Evolutionary conservation across 148 eudicot species (phyloP).

Genomic region (Rhododendron mucronatum): DNA sequence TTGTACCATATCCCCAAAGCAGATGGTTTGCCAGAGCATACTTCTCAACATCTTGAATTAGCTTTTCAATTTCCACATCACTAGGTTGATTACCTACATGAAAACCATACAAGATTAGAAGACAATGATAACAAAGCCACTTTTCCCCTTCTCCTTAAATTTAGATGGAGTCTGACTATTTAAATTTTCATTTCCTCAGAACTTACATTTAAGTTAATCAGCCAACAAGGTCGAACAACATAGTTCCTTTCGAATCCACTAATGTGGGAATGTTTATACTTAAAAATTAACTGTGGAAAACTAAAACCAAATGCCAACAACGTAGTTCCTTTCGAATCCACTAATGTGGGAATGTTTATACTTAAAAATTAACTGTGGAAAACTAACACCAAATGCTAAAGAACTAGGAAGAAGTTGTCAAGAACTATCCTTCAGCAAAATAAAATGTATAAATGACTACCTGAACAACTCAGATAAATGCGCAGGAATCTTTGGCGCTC

Average conservation of each 20-base stretch:
- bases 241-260: neutral
- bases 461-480: constrained; percentile 63
- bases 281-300: neutral
- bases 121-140: neutral
- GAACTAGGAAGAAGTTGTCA: neutral
- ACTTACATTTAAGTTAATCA: neutral
- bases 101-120: constrained; percentile 3
- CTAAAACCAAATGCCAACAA: neutral
- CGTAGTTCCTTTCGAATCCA: neutral
- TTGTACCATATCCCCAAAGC: constrained; percentile 79
- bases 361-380: neutral
- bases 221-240: neutral
- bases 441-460: constrained; percentile 22
- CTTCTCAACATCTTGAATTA: constrained; percentile 71
- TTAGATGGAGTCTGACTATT: neutral
- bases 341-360: neutral
- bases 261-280: neutral
- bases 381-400: neutral
- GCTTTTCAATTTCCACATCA: constrained; percentile 40
- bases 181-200: neutral
- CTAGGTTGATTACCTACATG: constrained; percentile 57
- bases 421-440: neutral
- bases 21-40: constrained; percentile 81
- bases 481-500: constrained; percentile 69
- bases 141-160: neutral